Evolutionary conservation across 306 rosid species (phyloP).

Genomic region (Quercus wislizeni): DNA sequence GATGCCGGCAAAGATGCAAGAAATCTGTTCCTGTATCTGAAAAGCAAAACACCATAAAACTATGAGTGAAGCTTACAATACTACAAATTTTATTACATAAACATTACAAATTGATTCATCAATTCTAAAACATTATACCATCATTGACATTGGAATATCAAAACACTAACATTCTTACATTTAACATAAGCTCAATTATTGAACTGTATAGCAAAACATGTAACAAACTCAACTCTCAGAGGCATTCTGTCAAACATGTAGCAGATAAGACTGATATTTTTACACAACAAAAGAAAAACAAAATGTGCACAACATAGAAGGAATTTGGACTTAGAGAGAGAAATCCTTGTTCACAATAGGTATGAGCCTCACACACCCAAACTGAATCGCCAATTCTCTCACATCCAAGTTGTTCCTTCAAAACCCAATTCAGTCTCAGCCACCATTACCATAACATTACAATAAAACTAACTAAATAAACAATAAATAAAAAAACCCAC

Average conservation of each 20-base stretch:
- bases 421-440: background rate
- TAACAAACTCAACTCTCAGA: background rate
- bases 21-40: constrained; percentile 73
- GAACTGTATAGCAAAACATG: background rate
- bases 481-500: constrained; percentile 34
- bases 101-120: no score
- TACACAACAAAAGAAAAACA: background rate
- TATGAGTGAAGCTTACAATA: no score
- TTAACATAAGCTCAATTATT: background rate
- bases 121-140: no score
- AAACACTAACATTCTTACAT: background rate
- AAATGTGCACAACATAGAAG: background rate
- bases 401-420: constrained; percentile 75
- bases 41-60: background rate
- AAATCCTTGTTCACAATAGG: constrained; percentile 66
- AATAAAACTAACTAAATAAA: background rate
- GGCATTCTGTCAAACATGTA: constrained; percentile 46
- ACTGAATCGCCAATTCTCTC: constrained; percentile 81
- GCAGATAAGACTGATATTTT: background rate
- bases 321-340: constrained; percentile 48
- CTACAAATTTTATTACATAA: no score
- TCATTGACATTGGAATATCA: no score
- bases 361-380: constrained; percentile 82
- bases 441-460: background rate
- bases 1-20: constrained; percentile 66